These are phyloP conservation scores for Thecaphora frezii DNA, from an alignment of 1,284 basidiomycete genomes.

Conservation along the genomic window DNA sequence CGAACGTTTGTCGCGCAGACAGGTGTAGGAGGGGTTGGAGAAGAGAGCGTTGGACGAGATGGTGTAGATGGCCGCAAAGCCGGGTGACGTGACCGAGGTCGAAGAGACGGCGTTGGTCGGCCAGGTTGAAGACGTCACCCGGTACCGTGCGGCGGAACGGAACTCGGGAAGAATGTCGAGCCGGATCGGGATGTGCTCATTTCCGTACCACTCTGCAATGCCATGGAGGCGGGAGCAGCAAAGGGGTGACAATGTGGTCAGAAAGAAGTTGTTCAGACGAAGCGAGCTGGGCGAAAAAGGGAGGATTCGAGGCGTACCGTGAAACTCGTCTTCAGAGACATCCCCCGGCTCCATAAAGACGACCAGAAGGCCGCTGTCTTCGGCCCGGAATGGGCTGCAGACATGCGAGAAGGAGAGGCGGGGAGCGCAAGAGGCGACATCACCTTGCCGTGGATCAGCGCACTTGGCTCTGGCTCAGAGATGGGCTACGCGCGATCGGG, in stretches of 20 bases:
- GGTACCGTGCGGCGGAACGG: conserved; percentile 17
- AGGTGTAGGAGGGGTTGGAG: conserved; percentile 52
- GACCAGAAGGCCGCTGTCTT: conserved; percentile 47
- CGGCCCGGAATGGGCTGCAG: conserved; percentile 13
- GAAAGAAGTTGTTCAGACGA: background rate
- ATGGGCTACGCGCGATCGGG: no score
- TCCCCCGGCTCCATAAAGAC: conserved; percentile 55
- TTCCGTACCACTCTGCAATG: conserved; percentile 59
- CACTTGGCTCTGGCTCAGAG: no score
- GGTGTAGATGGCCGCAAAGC: conserved; percentile 59
- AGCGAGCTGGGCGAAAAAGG: background rate
- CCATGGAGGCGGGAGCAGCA: background rate
- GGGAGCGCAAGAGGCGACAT: no score
- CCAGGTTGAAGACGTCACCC: conserved; percentile 3
- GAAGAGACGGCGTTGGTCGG: conserved; percentile 2
- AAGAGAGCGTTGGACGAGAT: conserved; percentile 54
- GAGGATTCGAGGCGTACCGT: conserved; percentile 22
- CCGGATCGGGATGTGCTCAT: conserved; percentile 60
- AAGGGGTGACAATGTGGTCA: no score
- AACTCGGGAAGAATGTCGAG: conserved; percentile 27
- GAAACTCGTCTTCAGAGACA: conserved; percentile 48
- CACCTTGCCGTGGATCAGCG: no score
- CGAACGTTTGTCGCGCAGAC: conserved; percentile 53
- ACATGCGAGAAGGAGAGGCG: no score
- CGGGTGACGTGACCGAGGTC: background rate